phyloP scores from a whole-genome alignment of 2,329 filamentous ascomycete species.

The Aureobasidium namibiae region DNA sequence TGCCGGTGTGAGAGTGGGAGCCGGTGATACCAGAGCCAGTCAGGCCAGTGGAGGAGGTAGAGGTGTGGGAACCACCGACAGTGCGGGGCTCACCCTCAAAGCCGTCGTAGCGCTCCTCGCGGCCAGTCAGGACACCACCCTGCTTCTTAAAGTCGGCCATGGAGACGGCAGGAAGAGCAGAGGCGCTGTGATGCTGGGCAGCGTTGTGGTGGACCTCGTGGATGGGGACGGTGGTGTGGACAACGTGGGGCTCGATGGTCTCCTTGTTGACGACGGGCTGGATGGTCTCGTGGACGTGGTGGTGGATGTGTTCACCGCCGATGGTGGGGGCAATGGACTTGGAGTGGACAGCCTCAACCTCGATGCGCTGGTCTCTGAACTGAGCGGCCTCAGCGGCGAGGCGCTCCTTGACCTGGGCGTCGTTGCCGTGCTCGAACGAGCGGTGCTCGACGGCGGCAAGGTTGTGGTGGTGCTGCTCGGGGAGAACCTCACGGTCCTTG shows the following conservation, averaged over 20 bases:
- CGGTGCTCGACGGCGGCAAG: conserved; percentile 52
- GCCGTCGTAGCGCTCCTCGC: conserved; percentile 49
- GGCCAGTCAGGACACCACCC: conserved; percentile 47
- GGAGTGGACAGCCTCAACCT: conserved; percentile 43
- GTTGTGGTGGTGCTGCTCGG: conserved; percentile 57
- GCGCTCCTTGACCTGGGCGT: conserved; percentile 37
- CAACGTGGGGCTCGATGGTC: conserved; percentile 54
- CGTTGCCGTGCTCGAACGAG: conserved; percentile 53
- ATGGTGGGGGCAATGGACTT: conserved; percentile 41
- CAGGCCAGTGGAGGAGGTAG: conserved; percentile 10
- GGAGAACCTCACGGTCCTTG: conserved; percentile 36
- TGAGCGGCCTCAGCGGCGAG: conserved; percentile 47
- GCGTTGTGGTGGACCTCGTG: conserved; percentile 64
- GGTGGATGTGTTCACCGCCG: conserved; percentile 56
- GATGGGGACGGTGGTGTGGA: conserved; percentile 64
- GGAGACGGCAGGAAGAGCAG: conserved; percentile 55
- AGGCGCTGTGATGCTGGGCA: conserved; percentile 57
- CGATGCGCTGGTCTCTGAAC: conserved; percentile 44
- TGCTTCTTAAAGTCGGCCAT: conserved; percentile 55
- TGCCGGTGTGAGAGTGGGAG: background rate
- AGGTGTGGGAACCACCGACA: conserved; percentile 27
- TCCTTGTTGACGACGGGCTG: conserved; percentile 64
- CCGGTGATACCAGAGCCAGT: conserved; percentile 5
- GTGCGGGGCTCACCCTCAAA: conserved; percentile 55
- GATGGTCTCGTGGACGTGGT: conserved; percentile 59